Evolutionary conservation across 176 grass and related monocot genomes (phyloP), one percentile per base, ranked within the genome.

Genomic region (Puya raimondii): DNA sequence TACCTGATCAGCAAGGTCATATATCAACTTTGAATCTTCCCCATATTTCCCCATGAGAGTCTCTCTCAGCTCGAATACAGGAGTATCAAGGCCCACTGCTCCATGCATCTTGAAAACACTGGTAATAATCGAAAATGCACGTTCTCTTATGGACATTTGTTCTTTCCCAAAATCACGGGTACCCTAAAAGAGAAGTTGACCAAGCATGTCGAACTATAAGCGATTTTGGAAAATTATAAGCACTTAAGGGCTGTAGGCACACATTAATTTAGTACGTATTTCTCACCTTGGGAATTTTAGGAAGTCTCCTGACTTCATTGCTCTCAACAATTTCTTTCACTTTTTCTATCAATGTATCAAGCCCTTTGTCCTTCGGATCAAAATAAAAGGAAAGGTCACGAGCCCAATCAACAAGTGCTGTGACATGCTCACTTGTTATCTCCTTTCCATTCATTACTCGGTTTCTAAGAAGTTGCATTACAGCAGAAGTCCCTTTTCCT

Each of bases 31-130:
- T 8, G 90, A 99, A 80, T 99, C 94, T 87, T 99, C 89, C 15
- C 89, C 94, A 87, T 99, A 99, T 80, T 99, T 99, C 1, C 94
- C 94, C 94, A 99, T 99, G 64, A 99, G 87, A 29, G 94, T 99
- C 80, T 99, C 94, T 84, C 89, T 90, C 66, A 99, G 75, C 74
- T 99, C 94, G 79, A 93, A 99, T 70, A 99, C 89, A 64, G 94
- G 94, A 54, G 94, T 99, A 67, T 99, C 94, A 82, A 99, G 94
- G 13, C 87, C 72, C 72, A 82, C 83, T 51, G 87, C 94, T 70
- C 89, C 86, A 50, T 97, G 94, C 94, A 97, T 90, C 90, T 97
- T 92, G 67, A 99, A 99, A 50, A 99, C 87, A 23, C 86, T 27
- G 18, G 86, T 83, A 61, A 99, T 99, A 70, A 88, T 99, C 59